These are phyloP conservation scores for Beauveria caledonica DNA, from an alignment of 2,329 filamentous ascomycete genomes.

Conservation along the genomic window DNA sequence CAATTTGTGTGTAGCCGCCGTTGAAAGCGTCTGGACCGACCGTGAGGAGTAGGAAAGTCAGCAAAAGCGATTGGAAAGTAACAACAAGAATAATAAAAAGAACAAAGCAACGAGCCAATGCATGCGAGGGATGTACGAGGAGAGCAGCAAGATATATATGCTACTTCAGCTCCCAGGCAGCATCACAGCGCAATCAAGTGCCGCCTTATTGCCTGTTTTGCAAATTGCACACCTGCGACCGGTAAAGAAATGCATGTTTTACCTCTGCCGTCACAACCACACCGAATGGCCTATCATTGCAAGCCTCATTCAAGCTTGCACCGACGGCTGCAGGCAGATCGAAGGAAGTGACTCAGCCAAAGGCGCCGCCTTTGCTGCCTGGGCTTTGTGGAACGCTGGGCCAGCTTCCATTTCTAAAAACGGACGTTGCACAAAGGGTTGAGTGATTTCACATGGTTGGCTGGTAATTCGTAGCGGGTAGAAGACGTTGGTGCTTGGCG, in stretches of 20 bases:
- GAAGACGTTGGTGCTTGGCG: background rate
- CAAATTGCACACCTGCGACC: background rate
- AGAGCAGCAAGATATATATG: background rate
- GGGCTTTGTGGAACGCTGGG: background rate
- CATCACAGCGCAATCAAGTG: background rate
- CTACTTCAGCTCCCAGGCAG: background rate
- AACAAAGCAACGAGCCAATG: background rate
- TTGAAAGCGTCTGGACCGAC: background rate
- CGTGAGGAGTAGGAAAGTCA: background rate
- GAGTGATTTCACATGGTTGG: background rate
- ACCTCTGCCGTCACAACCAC: background rate
- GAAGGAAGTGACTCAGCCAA: conserved; percentile 3
- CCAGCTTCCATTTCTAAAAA: background rate
- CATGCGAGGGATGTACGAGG: background rate
- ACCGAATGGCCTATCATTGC: background rate
- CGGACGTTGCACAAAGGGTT: background rate
- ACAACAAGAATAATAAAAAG: background rate
- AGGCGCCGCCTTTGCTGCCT: conserved; percentile 2
- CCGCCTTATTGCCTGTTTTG: background rate
- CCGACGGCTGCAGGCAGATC: background rate
- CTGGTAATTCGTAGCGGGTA: background rate
- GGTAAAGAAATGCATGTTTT: background rate
- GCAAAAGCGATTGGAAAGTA: background rate
- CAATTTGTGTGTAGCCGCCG: background rate
- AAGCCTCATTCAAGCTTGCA: background rate